Evolutionary conservation across 2,329 filamentous ascomycete genomes (phyloP), one percentile per base, ranked within the genome.

Genomic region (Fusarium pseudograminearum): DNA sequence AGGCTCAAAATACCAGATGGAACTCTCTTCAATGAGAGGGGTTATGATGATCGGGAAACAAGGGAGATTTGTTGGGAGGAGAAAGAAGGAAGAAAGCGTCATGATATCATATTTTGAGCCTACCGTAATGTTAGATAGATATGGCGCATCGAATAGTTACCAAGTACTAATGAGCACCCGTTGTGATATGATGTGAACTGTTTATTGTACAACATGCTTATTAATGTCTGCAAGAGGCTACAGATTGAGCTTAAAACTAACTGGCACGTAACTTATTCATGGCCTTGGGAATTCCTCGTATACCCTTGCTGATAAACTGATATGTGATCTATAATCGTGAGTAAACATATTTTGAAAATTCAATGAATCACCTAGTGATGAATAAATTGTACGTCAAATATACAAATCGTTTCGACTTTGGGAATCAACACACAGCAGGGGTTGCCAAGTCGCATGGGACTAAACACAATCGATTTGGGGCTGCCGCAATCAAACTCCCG

Each of bases 21-120:
- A 77, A 78, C 28, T 81, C 83, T 63, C 77, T 87, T 31, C 78
- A 83, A 44, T 66, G 83, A 85, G 30, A 76, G 67, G 62, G 28
- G 31, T 31, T 31, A 52, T 28, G n/a, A 41, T 48, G 61, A 33
- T 8, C 12, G 50, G 38, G n/a, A 51, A 7, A 41, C 34, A 44
- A 14, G 28, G 28, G 47, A 51, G 55, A 38, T 14, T 36, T 22
- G 22, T 36, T 30, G 18, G 52, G 52, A 16, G 30, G 36, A 18
- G n/a, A 22, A 31, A 30, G 34, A 47, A 56, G 42, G 52, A 47
- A 52, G 44, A n/a, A 14, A 46, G n/a, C n/a, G 58, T 41, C 40
- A 58, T 52, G 26, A 57, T 62, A 62, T 61, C 46, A 42, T 55
- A n/a, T 62, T 68, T 62, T 36, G 50, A 33, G 51, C 51, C 34